phyloP scores from a whole-genome alignment of 257 asterid species.

The Forsythia viridissima region DNA sequence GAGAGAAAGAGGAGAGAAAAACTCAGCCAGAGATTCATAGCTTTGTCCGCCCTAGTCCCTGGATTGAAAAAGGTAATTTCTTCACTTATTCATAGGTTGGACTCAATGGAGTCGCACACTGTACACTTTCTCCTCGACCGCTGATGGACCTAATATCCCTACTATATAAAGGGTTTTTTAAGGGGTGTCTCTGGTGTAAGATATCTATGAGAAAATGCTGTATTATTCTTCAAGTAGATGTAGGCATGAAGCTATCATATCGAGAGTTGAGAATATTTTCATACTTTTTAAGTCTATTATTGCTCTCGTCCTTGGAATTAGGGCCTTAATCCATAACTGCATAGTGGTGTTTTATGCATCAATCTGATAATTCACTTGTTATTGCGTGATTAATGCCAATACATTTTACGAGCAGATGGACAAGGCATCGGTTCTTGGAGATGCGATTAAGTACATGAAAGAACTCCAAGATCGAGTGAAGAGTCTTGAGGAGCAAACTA shows the following conservation, averaged over 20 bases:
- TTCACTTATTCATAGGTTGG: neutral
- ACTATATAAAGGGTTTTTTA: neutral
- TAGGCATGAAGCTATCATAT: too few relatives aligned
- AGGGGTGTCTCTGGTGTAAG: neutral
- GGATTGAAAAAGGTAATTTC: constrained; percentile 70
- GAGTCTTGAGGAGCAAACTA: constrained; percentile 64
- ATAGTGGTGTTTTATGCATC: too few relatives aligned
- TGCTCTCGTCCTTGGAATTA: neutral
- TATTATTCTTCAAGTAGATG: too few relatives aligned
- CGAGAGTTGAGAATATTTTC: too few relatives aligned
- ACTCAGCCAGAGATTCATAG: constrained; percentile 79
- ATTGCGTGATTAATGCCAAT: neutral
- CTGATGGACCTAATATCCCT: too few relatives aligned
- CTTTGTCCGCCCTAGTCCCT: constrained; percentile 79
- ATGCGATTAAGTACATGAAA: constrained; percentile 77
- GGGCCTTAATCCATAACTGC: neutral
- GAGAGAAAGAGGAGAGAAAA: constrained; percentile 87
- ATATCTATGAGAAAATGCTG: too few relatives aligned
- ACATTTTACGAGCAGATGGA: constrained; percentile 51
- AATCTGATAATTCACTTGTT: too few relatives aligned
- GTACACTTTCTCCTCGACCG: neutral
- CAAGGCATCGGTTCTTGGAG: constrained; percentile 89
- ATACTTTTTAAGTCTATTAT: too few relatives aligned
- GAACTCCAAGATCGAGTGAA: constrained; percentile 72
- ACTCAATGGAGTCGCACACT: too few relatives aligned